Evolutionary conservation across 805 yeast genomes (phyloP), one percentile per base, ranked within the genome.

Genomic region (Suhomyces prunicola): DNA sequence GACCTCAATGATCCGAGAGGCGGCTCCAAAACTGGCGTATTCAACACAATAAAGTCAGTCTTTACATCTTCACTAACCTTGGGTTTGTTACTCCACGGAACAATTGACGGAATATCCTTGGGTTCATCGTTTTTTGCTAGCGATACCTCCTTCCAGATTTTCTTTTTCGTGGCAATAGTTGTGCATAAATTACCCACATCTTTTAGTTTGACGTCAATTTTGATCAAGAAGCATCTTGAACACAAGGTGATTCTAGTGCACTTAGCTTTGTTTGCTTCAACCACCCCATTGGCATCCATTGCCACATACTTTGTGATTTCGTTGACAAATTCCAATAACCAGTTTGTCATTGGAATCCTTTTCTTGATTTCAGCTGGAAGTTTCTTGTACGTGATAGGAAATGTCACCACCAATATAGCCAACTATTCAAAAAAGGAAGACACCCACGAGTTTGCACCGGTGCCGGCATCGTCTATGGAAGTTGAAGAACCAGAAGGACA

Each of bases 111-210:
- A 1, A 71, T 88, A 6, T 86, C 90, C 0, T 70, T 88, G 35
- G 90, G 91, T 0, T 80, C 90, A 0, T 76, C 87, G 1, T 73
- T 77, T 47, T 66, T 77, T 23, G 60, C 60, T n/a, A 65, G 71
- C 19, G 70, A 70, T 52, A 60, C 68, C 7, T 65, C 73, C 6
- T 66, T 78, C 36, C 75, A 69, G 54, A 36, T 72, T 46, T 58
- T 83, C 39, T 81, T 88, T 48, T 79, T 85, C 46, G 48, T 84
- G 10, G 85, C 89, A 10, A 80, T 88, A 27, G 74, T 87, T 54
- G 62, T 86, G 31, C 94, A 88, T 71, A 88, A 88, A 65, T 72
- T 87, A 5, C 94, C 94, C 0, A 86, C 93, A 0, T 77, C 90
- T 5, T 85, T 88, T 64, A 87, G 91, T 41, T 73, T 88, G 42